These are phyloP conservation scores for Ascochyta pisi DNA, from an alignment of 2,329 filamentous ascomycete species.

Conservation along the genomic window DNA sequence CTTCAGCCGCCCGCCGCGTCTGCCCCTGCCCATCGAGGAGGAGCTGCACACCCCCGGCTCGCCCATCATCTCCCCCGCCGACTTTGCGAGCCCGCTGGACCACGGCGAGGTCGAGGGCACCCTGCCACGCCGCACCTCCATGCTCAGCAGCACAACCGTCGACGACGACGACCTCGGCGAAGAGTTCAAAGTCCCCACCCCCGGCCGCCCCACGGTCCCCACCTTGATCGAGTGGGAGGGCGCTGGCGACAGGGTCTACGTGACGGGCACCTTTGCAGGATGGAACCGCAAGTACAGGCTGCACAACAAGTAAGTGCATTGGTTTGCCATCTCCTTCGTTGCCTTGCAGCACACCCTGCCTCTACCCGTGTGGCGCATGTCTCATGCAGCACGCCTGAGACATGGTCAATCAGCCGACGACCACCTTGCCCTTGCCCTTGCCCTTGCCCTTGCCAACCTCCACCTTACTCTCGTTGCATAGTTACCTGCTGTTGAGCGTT, in stretches of 20 bases:
- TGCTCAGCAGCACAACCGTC: constrained; percentile 63
- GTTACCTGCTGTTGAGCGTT: constrained; percentile 27
- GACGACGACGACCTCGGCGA: constrained; percentile 72
- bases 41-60: constrained; percentile 89
- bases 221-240: constrained; percentile 85
- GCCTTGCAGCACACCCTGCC: constrained; percentile 5
- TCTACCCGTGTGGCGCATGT: constrained; percentile 32
- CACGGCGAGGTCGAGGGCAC: constrained; percentile 56
- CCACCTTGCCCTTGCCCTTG: constrained; percentile 23
- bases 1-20: constrained; percentile 76
- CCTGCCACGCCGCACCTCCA: constrained; percentile 62
- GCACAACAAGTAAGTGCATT: constrained; percentile 75
- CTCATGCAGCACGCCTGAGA: constrained; percentile 23
- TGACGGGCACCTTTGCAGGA: constrained; percentile 95
- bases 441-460: constrained; percentile 21
- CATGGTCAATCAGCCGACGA: constrained; percentile 24
- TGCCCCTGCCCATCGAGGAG: constrained; percentile 93
- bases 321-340: constrained; percentile 31
- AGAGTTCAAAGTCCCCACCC: constrained; percentile 65
- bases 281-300: constrained; percentile 95
- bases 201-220: constrained; percentile 79
- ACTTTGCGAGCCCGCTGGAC: constrained; percentile 58
- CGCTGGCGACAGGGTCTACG: constrained; percentile 87
- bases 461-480: constrained; percentile 19
- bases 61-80: constrained; percentile 79